These are phyloP conservation scores for Przewalskia tangutica DNA, from an alignment of 257 asterid species.

Conservation along the genomic window DNA sequence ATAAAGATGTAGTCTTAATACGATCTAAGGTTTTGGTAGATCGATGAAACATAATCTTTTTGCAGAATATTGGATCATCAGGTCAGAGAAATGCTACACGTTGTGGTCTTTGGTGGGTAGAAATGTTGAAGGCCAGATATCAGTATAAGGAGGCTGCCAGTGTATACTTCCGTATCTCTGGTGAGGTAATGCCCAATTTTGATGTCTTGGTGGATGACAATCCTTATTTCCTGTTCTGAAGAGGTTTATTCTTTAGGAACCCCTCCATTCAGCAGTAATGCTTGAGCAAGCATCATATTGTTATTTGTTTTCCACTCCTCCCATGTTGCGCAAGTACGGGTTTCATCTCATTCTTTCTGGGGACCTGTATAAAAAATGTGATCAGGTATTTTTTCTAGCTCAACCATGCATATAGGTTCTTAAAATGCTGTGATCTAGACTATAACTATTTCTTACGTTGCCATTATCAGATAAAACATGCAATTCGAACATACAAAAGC, in stretches of 20 bases:
- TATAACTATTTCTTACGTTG: constrained; percentile 13
- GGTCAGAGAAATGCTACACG: constrained; percentile 73
- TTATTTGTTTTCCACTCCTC: constrained; percentile 74
- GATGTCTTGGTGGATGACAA: constrained; percentile 7
- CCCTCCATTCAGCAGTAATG: constrained; percentile 88
- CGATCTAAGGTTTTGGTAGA: neutral
- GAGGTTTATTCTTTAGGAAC: constrained; percentile 47
- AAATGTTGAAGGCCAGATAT: constrained; percentile 81
- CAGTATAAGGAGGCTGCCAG: constrained; percentile 92
- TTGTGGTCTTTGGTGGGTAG: constrained; percentile 99
- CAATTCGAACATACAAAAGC: constrained; percentile 81
- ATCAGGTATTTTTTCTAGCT: constrained; percentile 55
- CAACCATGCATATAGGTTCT: constrained; percentile 6
- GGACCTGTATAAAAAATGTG: constrained; percentile 88
- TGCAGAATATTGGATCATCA: constrained; percentile 70
- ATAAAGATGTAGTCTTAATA: neutral
- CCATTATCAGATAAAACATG: constrained; percentile 74
- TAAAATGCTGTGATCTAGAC: constrained; percentile 10
- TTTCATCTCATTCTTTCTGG: constrained; percentile 98
- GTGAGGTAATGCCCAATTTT: constrained; percentile 81
- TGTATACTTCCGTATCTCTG: constrained; percentile 92
- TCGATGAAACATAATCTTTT: neutral
- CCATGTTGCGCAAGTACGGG: constrained; percentile 84
- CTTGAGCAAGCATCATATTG: constrained; percentile 99
- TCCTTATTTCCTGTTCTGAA: constrained; percentile 30